Evolutionary conservation across 805 yeast genomes (phyloP).

Genomic region (Ogataea glucozyma): DNA sequence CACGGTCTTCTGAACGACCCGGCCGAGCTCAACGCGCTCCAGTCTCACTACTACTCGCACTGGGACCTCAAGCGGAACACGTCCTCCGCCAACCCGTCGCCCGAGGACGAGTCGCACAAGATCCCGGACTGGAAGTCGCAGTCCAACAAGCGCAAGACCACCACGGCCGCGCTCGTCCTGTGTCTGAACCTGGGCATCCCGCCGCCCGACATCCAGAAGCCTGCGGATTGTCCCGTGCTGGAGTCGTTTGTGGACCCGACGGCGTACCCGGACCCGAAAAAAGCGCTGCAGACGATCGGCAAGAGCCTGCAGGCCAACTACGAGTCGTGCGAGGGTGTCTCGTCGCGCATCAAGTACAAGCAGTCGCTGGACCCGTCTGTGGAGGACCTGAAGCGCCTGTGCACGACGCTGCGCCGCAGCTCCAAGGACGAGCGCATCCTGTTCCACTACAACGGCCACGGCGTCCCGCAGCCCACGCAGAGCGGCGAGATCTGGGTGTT

Average conservation of each 20-base stretch:
- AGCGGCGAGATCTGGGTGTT: constrained; percentile 99
- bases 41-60: constrained; percentile 46
- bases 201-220: constrained; percentile 93
- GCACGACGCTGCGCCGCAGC: constrained; percentile 82
- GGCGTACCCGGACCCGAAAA: constrained; percentile 76
- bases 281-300: constrained; percentile 89
- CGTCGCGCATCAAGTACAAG: constrained; percentile 84
- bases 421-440: constrained; percentile 92
- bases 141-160: constrained; percentile 88
- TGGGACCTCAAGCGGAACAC: constrained; percentile 91
- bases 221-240: constrained; percentile 86
- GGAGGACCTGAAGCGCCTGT: constrained; percentile 90
- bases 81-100: constrained; percentile 78
- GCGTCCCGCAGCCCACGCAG: constrained; percentile 96
- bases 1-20: constrained; percentile 37
- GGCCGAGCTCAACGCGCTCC: constrained; percentile 30
- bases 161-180: constrained; percentile 86
- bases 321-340: constrained; percentile 60
- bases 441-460: constrained; percentile 97
- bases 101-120: constrained; percentile 63
- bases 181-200: constrained; percentile 94
- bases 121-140: constrained; percentile 89
- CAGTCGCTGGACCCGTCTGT: constrained; percentile 93
- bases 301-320: constrained; percentile 85
- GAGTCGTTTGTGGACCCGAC: constrained; percentile 96